Percentiles rank a stretch among this genome's conserved stretches.
These are phyloP conservation scores for Hyphopichia buzzinii DNA, from an alignment of 1,139 yeast genomes.

Conservation along the genomic window DNA sequence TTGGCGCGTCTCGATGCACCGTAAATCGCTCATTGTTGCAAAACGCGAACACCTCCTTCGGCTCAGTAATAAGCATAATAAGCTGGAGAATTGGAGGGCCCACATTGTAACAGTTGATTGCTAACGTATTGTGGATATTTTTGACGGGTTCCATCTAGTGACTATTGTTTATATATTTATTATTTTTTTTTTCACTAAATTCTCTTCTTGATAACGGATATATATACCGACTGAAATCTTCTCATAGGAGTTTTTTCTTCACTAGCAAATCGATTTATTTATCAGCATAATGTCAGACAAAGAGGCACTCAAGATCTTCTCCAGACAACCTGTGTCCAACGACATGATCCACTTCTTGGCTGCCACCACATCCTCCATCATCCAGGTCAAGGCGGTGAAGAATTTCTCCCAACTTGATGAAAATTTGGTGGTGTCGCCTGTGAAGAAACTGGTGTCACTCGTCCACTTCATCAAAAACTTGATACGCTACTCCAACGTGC, in stretches of 20 bases:
- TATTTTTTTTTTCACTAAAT: no score
- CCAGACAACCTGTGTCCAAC: slow-evolving; percentile 70
- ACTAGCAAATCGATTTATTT: no score
- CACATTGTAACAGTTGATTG: not conserved
- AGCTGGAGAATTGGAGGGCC: not conserved
- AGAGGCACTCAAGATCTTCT: slow-evolving; percentile 69
- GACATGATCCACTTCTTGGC: slow-evolving; percentile 84
- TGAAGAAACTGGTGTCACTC: slow-evolving; percentile 33
- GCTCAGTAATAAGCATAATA: not conserved
- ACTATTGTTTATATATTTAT: no score
- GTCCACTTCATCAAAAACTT: slow-evolving; percentile 66
- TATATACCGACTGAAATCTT: no score
- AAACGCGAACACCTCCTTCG: not conserved
- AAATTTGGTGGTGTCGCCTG: slow-evolving; percentile 23
- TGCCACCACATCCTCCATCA: slow-evolving; percentile 75
- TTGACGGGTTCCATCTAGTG: no score
- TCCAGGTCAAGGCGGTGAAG: slow-evolving; percentile 46
- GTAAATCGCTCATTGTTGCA: not conserved
- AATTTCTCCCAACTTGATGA: slow-evolving; percentile 15
- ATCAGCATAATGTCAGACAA: slow-evolving; percentile 36
- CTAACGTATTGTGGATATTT: no score
- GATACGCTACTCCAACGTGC: slow-evolving; percentile 82
- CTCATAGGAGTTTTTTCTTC: not conserved
- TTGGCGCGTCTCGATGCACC: no score
- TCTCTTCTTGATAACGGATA: no score